Evolutionary conservation across 352 stramenopile genomes (phyloP).

Genomic region (Phytophthora nicotianae): DNA sequence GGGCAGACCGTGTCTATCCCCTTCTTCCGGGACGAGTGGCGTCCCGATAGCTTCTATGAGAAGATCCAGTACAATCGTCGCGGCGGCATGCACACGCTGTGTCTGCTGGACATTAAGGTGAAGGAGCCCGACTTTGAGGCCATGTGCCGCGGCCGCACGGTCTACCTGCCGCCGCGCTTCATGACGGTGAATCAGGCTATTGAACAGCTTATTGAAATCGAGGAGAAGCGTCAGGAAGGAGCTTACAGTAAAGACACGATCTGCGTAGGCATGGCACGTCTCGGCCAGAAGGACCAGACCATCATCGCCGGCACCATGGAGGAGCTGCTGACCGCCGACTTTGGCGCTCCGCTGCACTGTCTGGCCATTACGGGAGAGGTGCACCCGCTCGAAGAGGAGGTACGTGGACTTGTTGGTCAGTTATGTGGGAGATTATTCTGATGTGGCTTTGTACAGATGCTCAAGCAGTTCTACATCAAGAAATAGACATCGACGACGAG

Average conservation of each 20-base stretch:
- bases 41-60: slow-evolving; percentile 97
- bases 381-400: slow-evolving; percentile 96
- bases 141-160: slow-evolving; percentile 92
- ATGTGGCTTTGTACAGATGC: slow-evolving; percentile 42
- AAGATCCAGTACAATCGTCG: slow-evolving; percentile 97
- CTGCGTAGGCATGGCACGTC: slow-evolving; percentile 94
- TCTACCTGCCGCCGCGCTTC: slow-evolving; percentile 96
- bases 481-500: slow-evolving; percentile 29
- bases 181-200: slow-evolving; percentile 97
- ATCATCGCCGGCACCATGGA: slow-evolving; percentile 97
- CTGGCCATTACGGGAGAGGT: slow-evolving; percentile 96
- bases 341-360: slow-evolving; percentile 96
- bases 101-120: slow-evolving; percentile 99
- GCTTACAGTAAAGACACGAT: slow-evolving; percentile 84
- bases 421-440: background rate
- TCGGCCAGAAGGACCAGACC: slow-evolving; percentile 92
- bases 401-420: slow-evolving; percentile 27
- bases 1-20: slow-evolving; percentile 98
- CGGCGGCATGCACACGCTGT: slow-evolving; percentile 98
- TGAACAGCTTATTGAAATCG: slow-evolving; percentile 96
- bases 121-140: slow-evolving; percentile 99
- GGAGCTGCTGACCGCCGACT: slow-evolving; percentile 94
- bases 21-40: slow-evolving; percentile 97
- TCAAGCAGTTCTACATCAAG: slow-evolving; percentile 64
- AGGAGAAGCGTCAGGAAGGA: slow-evolving; percentile 85